These are phyloP conservation scores for Lotmaria passim DNA, from an alignment of 208 protist genomes.

Conservation along the genomic window DNA sequence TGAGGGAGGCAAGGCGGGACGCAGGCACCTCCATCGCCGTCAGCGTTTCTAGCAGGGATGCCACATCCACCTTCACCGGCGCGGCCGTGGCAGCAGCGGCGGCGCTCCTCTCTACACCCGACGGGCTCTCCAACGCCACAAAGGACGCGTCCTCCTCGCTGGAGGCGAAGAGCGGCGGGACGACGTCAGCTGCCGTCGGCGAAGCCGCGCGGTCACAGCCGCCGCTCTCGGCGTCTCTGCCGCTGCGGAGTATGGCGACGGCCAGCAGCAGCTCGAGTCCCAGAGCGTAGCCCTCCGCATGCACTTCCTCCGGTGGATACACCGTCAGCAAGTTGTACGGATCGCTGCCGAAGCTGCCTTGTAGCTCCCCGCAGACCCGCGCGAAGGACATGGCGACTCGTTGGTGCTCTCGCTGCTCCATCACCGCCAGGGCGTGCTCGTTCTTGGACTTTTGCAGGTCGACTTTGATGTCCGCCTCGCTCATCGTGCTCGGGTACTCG, in stretches of 20 bases:
- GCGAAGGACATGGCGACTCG: slow-evolving; percentile 31
- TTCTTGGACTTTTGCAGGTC: slow-evolving; percentile 5
- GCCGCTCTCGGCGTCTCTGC: background rate
- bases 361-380: slow-evolving; percentile 38
- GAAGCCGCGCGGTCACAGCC: background rate
- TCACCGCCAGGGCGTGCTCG: background rate
- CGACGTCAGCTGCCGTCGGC: background rate
- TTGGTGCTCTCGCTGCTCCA: slow-evolving; percentile 25
- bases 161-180: background rate
- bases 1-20: slow-evolving; percentile 20
- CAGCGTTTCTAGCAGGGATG: slow-evolving; percentile 21
- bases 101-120: background rate
- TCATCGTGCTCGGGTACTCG: slow-evolving; percentile 16
- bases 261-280: slow-evolving; percentile 40
- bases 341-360: slow-evolving; percentile 41
- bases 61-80: background rate
- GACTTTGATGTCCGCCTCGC: slow-evolving; percentile 17
- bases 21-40: slow-evolving; percentile 21
- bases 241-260: slow-evolving; percentile 27
- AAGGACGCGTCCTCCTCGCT: slow-evolving; percentile 11
- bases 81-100: background rate
- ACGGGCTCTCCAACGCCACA: background rate
- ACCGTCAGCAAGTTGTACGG: slow-evolving; percentile 10
- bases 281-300: slow-evolving; percentile 32
- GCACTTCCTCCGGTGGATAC: slow-evolving; percentile 1